Evolutionary conservation across 495 filamentous ascomycete species (phyloP), one percentile per base, ranked within the genome.

Genomic region (Aspergillus biplanus): DNA sequence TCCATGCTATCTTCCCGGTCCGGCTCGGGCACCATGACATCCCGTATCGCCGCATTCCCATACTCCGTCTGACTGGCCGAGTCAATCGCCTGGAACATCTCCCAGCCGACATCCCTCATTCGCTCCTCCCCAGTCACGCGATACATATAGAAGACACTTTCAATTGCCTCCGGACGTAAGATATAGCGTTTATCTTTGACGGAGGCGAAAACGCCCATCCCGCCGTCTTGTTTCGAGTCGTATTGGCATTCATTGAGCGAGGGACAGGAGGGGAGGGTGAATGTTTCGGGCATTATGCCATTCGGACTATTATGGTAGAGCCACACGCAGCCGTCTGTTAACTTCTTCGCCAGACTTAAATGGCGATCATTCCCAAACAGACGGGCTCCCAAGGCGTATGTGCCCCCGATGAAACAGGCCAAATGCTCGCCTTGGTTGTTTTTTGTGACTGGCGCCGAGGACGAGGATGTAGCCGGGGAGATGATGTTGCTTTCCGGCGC

Each of bases 271-370:
- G 75, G 55, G 7, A 70, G 56, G 46, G 77, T 65, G 53, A 76
- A 73, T 3, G 72, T 71, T 59, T 83, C 80, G 0, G 80, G 79
- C 79, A 82, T 82, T 32, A 83, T 76, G 0, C 77, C 78, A 7
- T 71, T 46, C 0, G 75, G 76, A 35, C 71, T 69, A 2, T 67
- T 56, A 15, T 72, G 63, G 69, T 93, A 93, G 0, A 90, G 85
- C 92, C 90, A 96, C 13, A 91, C 86, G 69, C 92, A 97, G 11
- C 92, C 92, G 58, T 93, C 90, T 0, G 90, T 87, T 4, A 97
- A 82, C 66, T 87, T 89, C 61, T 82, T 80, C 4, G 86, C 92
- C 32, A 92, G 83, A 58, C 89, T 81, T 16, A 92, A 78, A 69
- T 96, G 90, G 37, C 80, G 81, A 4, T 83, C 80, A 13, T 82